phyloP scores from a whole-genome alignment of 2,329 filamentous ascomycete genomes.

The Tetracladium maxilliforme region DNA sequence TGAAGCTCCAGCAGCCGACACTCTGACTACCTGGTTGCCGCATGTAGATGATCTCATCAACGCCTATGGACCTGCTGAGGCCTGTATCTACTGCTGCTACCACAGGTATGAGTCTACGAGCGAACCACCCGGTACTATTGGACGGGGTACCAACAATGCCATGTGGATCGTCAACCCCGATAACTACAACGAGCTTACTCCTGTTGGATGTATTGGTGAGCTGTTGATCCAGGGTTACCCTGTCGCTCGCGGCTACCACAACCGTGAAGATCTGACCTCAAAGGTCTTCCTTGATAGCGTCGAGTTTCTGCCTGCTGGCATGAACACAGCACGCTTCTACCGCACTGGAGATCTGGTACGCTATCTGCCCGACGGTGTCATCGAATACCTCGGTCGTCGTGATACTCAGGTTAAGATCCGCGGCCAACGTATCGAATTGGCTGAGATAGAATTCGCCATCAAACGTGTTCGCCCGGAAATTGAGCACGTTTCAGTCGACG shows the following conservation, averaged over 20 bases:
- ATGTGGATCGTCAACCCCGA: no score
- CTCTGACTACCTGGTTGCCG: conserved; percentile 3
- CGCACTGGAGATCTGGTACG: conserved; percentile 74
- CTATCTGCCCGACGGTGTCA: conserved; percentile 52
- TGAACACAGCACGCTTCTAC: conserved; percentile 46
- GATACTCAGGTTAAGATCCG: conserved; percentile 93
- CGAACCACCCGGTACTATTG: no score
- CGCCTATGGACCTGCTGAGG: conserved; percentile 7
- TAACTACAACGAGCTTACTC: no score
- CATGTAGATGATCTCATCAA: conserved; percentile 4
- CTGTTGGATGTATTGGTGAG: no score
- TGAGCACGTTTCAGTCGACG: no score
- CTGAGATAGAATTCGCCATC: conserved; percentile 57
- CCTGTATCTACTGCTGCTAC: conserved; percentile 2
- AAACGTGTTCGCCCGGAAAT: no score
- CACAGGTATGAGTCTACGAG: no score
- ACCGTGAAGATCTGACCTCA: conserved; percentile 10
- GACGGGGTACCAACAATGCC: no score
- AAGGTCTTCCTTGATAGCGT: conserved; percentile 11
- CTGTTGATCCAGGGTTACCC: no score
- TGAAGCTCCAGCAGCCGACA: conserved; percentile 3
- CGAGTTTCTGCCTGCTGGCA: neutral
- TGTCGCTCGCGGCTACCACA: no score
- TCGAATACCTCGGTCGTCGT: conserved; percentile 64
- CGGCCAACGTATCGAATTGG: conserved; percentile 88